A percentile compares a stretch with the other conserved stretches of the same genome.
These are phyloP conservation scores for Scenedesmus sp. DNA, from an alignment of 163 green algal species.

Conservation along the genomic window DNA sequence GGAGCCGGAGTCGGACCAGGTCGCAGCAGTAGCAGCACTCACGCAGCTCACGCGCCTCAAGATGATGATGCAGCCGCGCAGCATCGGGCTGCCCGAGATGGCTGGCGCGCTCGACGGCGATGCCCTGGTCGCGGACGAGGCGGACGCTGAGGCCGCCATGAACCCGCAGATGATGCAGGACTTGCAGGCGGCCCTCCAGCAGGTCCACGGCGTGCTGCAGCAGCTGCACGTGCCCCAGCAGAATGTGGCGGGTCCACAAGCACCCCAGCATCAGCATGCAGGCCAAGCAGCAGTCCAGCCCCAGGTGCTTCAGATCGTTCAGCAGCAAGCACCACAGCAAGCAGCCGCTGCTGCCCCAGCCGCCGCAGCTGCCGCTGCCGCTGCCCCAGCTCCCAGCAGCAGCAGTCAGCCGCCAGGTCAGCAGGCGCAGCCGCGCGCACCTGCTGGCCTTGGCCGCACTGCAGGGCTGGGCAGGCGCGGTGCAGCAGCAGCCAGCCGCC, in stretches of 20 bases:
- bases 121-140: not conserved
- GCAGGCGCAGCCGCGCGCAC: not conserved
- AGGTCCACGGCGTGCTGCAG: not conserved
- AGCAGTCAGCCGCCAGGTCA: not conserved
- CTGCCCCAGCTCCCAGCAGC: not conserved
- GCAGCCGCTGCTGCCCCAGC: not conserved
- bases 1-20: slow-evolving; percentile 39
- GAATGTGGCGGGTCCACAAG: not conserved
- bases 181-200: not conserved
- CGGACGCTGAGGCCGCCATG: not conserved
- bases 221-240: not conserved
- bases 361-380: not conserved
- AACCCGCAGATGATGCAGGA: not conserved
- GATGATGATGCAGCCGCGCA: slow-evolving; percentile 32
- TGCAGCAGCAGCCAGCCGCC: not conserved
- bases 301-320: not conserved
- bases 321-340: not conserved
- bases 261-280: not conserved
- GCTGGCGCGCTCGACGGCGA: not conserved
- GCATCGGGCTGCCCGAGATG: not conserved
- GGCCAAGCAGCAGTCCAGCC: not conserved
- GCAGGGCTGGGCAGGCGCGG: not conserved
- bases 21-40: slow-evolving; percentile 45
- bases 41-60: slow-evolving; percentile 42
- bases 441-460: not conserved